Percentiles rank a stretch among this genome's conserved stretches.
phyloP scores from a whole-genome alignment of 1,139 yeast genomes.

The Neolecta irregularis region DNA sequence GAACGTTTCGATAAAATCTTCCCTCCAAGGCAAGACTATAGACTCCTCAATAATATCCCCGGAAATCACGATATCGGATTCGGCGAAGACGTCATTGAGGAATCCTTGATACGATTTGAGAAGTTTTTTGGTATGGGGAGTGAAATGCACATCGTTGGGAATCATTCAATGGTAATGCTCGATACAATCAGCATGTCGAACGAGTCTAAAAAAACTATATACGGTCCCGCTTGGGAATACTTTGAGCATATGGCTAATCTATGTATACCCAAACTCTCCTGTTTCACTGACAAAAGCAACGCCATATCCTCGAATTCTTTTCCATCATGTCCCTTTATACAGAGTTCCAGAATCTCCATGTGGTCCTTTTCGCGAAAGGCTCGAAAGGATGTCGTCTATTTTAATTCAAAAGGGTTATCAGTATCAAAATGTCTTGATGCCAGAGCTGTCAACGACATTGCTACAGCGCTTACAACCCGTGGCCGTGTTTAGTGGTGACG shows the following conservation, averaged over 20 bases:
- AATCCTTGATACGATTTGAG: conserved; percentile 46
- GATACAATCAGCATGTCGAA: conserved; percentile 73
- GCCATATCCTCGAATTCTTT: conserved; percentile 45
- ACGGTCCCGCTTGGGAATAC: conserved; percentile 29
- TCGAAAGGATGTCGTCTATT: conserved; percentile 33
- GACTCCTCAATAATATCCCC: conserved; percentile 43
- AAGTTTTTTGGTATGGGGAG: conserved; percentile 58
- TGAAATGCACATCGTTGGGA: conserved; percentile 45
- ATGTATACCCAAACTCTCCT: no score
- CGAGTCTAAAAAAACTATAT: no score
- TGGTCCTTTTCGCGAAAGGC: conserved; percentile 56
- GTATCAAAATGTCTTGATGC: conserved; percentile 59
- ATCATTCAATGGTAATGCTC: conserved; percentile 58
- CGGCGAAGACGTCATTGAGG: conserved; percentile 46
- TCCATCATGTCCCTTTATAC: conserved; percentile 69
- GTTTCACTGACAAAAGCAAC: no score
- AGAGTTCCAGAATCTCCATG: conserved; percentile 44
- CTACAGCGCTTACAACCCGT: conserved; percentile 45
- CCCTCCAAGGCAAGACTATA: conserved; percentile 19
- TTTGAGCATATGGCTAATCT: no score
- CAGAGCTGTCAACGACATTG: conserved; percentile 41
- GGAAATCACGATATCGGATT: conserved; percentile 97
- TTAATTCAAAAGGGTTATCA: conserved; percentile 54
- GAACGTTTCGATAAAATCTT: conserved; percentile 52
- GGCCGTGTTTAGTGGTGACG: conserved; percentile 78